phyloP scores from a whole-genome alignment of 495 filamentous ascomycete genomes.

The Pseudomonodictys pantanalensis region DNA sequence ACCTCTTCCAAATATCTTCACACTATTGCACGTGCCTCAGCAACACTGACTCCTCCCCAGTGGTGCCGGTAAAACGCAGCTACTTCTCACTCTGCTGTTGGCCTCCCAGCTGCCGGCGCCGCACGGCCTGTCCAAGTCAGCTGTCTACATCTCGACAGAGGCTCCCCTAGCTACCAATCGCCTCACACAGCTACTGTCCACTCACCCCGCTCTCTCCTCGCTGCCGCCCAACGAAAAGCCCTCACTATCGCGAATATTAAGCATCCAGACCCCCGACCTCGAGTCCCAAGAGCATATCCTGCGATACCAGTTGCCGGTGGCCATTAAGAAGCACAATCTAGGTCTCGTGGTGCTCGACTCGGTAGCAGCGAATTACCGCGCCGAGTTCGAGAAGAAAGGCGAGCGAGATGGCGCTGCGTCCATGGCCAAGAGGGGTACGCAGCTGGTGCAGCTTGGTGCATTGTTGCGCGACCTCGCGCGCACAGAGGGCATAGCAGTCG shows the following conservation, averaged over 20 bases:
- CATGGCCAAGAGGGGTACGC: slow-evolving; percentile 60
- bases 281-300: slow-evolving; percentile 96
- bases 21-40: slow-evolving; percentile 8
- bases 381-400: slow-evolving; percentile 67
- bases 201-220: slow-evolving; percentile 57
- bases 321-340: slow-evolving; percentile 68
- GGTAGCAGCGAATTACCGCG: slow-evolving; percentile 90
- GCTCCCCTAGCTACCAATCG: slow-evolving; percentile 75
- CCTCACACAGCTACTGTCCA: slow-evolving; percentile 70
- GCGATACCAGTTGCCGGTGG: slow-evolving; percentile 82
- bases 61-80: slow-evolving; percentile 93
- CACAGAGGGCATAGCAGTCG: slow-evolving; percentile 71
- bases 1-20: not conserved
- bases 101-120: slow-evolving; percentile 75
- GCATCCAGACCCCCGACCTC: slow-evolving; percentile 83
- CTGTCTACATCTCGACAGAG: slow-evolving; percentile 96
- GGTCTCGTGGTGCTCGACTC: slow-evolving; percentile 85
- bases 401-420: slow-evolving; percentile 36
- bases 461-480: slow-evolving; percentile 71
- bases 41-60: slow-evolving; percentile 45
- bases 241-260: slow-evolving; percentile 66
- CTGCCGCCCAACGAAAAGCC: slow-evolving; percentile 52
- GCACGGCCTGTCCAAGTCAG: slow-evolving; percentile 62
- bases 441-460: slow-evolving; percentile 74
- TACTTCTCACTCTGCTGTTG: slow-evolving; percentile 79